Base-by-base conservation (phyloP, 352 stramenopile species). In the Phytophthora colocasiae region DNA sequence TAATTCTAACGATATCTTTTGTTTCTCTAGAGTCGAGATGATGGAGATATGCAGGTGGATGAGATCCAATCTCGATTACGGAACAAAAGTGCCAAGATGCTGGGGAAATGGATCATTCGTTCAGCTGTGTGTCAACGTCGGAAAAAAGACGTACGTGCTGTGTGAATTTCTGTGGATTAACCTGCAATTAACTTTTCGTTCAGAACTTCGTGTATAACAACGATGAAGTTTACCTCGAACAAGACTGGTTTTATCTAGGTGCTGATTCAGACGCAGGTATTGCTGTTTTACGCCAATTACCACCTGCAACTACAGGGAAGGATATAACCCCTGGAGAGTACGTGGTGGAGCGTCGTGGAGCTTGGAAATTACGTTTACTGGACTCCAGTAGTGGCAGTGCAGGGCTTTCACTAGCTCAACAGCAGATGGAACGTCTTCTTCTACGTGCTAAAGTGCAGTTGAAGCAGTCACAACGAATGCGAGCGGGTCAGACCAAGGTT, bases 181-280 rank as follows among this genome's bases (percentile, higher is more conserved):
- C 26, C 31, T 34, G 17, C 54, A 19, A 6, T 24, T 56, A 32
- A 3, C 26, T 11, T 19, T 4, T 34, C 40, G 12, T 26, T n/a
- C 52, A 92, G 84, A 81, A 80, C 27, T 93, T 90, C 52, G 85
- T 93, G 26, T 92, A 92, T 75, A 94, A 92, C 71, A 86, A 86
- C 55, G 84, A 92, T 52, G 86, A 94, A 62, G 73, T 94, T 14
- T 94, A 88, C 57, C 58, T 94, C 12, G 84, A 94, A 73, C 86
- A 94, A 46, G 83, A 94, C 69, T 92, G 86, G 83, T 94, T 94
- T 69, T 92, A 94, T 47, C 61, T 94, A 7, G 83, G 78, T 17
- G 84, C 86, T 0, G 85, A 92, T 57, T 85, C 77, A 15, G 85
- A 92, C 39, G 73, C 76, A 8, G 75, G 77, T 10, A 32, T 83